Base-by-base conservation (phyloP, 2,329 filamentous ascomycete genomes). In the Rhynchosporium graminicola region DNA sequence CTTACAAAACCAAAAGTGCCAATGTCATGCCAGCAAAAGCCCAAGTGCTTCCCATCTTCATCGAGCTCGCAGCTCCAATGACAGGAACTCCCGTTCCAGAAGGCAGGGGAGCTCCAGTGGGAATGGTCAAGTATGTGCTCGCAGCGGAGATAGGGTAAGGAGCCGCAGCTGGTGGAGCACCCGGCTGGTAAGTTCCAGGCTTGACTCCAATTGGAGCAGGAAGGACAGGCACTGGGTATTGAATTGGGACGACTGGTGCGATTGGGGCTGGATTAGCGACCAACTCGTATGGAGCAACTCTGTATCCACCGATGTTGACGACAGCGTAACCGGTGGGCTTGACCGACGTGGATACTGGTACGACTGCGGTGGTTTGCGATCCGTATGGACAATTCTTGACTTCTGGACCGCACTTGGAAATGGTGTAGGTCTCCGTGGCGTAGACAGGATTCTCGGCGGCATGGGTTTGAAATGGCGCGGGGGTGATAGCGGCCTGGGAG, bases 301-400 rank as follows among this genome's bases (percentile, higher is more conserved):
- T 38, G 13, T 52, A 52, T 52, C 50, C 50, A 40, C 43, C 31
- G 13, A 54, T 42, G 1, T 43, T 38, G 3, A 40, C 43, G n/a
- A 52, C 36, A 13, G 42, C 15, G 12, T 47, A 31, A 29, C 50
- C n/a, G 40, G 48, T 15, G 43, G 15, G n/a, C 20, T 55, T 47
- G 33, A 61, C 43, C 5, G 59, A 57, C 3, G 59, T 55, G 38
- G 52, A 40, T 2, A 57, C 43, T 8, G 43, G 26, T 38, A 38
- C 31, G 36, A 58, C 57, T 3, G 48, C 60, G 13, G 52, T 54
- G 2, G 65, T 59, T 9, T 54, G n/a, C 6, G 58, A 38, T 26
- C 60, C 60, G 26, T 58, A 47, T 40, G 61, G 61, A 54, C 61
- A 63, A 36, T 63, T 42, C 28, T 58, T 63, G n/a, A 63, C 57